Evolutionary conservation across 257 asterid species (phyloP).

Genomic region (Cruciata laevipes): DNA sequence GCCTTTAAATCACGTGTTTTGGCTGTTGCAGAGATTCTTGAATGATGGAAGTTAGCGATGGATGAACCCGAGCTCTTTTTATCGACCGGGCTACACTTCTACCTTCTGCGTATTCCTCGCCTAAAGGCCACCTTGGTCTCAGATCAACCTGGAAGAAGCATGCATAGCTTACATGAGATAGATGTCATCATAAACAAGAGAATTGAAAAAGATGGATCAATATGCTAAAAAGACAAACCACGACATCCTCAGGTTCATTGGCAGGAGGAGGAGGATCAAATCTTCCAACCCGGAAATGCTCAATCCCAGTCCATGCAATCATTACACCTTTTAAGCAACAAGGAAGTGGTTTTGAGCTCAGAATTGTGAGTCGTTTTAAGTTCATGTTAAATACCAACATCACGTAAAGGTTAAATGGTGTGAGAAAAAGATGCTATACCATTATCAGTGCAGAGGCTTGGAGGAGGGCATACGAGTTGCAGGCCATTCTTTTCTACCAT

Average conservation of each 20-base stretch:
- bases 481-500: slow-evolving; percentile 57
- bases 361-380: background rate
- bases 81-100: slow-evolving; percentile 86
- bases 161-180: slow-evolving; percentile 3
- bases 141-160: slow-evolving; percentile 60
- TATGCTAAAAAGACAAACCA: slow-evolving; percentile 45
- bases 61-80: slow-evolving; percentile 78
- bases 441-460: slow-evolving; percentile 90
- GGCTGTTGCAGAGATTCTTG: slow-evolving; percentile 47
- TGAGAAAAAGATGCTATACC: slow-evolving; percentile 34
- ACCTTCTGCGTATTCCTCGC: slow-evolving; percentile 80
- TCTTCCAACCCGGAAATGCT: slow-evolving; percentile 84
- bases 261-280: slow-evolving; percentile 92
- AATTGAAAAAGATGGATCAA: background rate
- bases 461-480: slow-evolving; percentile 92
- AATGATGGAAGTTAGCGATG: slow-evolving; percentile 83
- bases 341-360: background rate
- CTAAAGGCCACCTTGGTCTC: slow-evolving; percentile 97
- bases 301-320: slow-evolving; percentile 98
- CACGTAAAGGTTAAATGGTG: background rate
- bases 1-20: slow-evolving; percentile 15
- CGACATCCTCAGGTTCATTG: slow-evolving; percentile 76
- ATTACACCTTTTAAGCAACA: slow-evolving; percentile 59
- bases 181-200: background rate
- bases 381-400: background rate